A percentile compares a stretch with the other conserved stretches of the same genome.
These are phyloP conservation scores for Chytriomyces confervae DNA, from an alignment of 192 early-diverging fungal genomes.

Conservation along the genomic window DNA sequence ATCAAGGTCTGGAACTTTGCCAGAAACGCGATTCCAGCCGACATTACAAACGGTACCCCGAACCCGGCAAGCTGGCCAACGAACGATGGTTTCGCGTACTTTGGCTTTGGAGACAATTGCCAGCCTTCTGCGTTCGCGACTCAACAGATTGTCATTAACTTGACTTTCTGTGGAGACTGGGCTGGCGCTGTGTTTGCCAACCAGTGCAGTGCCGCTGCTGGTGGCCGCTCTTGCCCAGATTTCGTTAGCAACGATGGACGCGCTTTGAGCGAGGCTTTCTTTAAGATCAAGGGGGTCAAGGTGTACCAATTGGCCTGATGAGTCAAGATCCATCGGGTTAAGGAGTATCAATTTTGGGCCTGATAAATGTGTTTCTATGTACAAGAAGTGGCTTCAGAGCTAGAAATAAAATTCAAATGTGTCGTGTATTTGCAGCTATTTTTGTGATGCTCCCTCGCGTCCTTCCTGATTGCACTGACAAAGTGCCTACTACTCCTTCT, in stretches of 20 bases:
- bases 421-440: too few species aligned
- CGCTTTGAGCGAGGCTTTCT: neutral
- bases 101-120: slow-evolving; percentile 44
- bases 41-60: slow-evolving; percentile 41
- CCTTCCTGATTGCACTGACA: too few species aligned
- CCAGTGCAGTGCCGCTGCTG: neutral
- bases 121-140: slow-evolving; percentile 13
- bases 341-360: too few species aligned
- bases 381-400: too few species aligned
- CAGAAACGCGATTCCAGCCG: slow-evolving; percentile 40
- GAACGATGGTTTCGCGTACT: slow-evolving; percentile 21
- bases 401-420: too few species aligned
- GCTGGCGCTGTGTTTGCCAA: slow-evolving; percentile 24
- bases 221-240: neutral
- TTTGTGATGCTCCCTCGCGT: too few species aligned
- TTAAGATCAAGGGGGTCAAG: neutral
- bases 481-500: too few species aligned
- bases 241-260: neutral
- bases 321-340: too few species aligned
- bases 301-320: neutral
- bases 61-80: slow-evolving; percentile 44
- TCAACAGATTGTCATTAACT: slow-evolving; percentile 40
- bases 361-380: too few species aligned
- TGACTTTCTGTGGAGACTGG: slow-evolving; percentile 44
- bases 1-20: slow-evolving; percentile 54